phyloP scores from a whole-genome alignment of 129 eudicot genomes.

The Chrysanthemum seticuspe region DNA sequence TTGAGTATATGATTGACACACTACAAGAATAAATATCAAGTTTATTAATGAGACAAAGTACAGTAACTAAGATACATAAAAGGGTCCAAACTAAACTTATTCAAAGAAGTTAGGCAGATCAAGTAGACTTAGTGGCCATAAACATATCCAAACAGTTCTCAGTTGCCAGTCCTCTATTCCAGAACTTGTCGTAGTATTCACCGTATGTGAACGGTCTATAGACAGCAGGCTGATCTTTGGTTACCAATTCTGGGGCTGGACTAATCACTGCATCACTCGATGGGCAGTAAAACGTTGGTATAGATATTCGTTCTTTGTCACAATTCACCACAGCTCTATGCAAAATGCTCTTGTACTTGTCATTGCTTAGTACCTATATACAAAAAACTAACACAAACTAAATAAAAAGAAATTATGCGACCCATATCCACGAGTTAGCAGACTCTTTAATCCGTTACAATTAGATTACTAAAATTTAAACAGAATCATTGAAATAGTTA shows the following conservation, averaged over 20 bases:
- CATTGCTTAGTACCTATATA: constrained; percentile 39
- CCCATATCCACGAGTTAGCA: no score
- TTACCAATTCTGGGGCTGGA: constrained; percentile 33
- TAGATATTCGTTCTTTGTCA: constrained; percentile 38
- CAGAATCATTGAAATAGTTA: neutral
- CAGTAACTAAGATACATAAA: neutral
- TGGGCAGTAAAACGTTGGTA: constrained; percentile 51
- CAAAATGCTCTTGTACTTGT: constrained; percentile 42
- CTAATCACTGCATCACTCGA: constrained; percentile 38
- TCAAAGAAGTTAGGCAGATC: no score
- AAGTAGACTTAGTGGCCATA: constrained; percentile 9
- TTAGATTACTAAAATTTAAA: neutral
- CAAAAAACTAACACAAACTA: neutral
- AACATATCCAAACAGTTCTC: constrained; percentile 39
- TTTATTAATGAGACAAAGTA: no score
- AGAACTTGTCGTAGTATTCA: constrained; percentile 37
- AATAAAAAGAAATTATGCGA: no score
- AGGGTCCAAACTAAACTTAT: neutral
- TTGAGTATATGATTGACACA: neutral
- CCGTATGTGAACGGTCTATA: constrained; percentile 32
- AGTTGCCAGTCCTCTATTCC: constrained; percentile 42
- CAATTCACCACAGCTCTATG: constrained; percentile 54
- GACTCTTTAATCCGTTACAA: neutral
- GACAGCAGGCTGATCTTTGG: constrained; percentile 27
- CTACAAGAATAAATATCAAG: no score